A percentile compares a stretch with the other conserved stretches of the same genome.
phyloP scores from a whole-genome alignment of 2,329 filamentous ascomycete genomes.

The Sclerotinia sclerotiorum region DNA sequence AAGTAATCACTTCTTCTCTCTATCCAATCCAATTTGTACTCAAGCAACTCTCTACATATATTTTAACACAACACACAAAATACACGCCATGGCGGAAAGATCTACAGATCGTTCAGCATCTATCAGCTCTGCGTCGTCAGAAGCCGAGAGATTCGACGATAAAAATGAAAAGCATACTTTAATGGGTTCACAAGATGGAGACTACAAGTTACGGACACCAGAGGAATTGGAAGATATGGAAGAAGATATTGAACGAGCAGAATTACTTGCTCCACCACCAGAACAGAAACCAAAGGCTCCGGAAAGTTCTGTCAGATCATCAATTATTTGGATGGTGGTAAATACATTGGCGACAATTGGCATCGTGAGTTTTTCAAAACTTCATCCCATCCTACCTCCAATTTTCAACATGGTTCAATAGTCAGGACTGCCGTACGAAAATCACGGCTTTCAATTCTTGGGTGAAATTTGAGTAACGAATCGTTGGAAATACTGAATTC shows the following conservation, averaged over 20 bases:
- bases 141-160: conserved; percentile 35
- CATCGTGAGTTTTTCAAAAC: conserved; percentile 50
- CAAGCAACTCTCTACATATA: not conserved
- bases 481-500: too few species aligned
- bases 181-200: conserved; percentile 28
- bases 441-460: too few species aligned
- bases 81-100: conserved; percentile 34
- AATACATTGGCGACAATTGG: conserved; percentile 64
- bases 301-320: conserved; percentile 42
- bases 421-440: too few species aligned
- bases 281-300: conserved; percentile 39
- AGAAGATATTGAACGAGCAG: conserved; percentile 46
- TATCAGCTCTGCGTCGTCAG: conserved; percentile 36
- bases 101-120: conserved; percentile 33
- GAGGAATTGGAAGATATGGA: conserved; percentile 44
- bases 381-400: too few species aligned
- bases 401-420: too few species aligned
- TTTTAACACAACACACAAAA: not conserved
- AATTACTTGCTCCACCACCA: conserved; percentile 43
- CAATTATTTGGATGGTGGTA: conserved; percentile 57
- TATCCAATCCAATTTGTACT: not conserved
- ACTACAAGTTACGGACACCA: conserved; percentile 34
- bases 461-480: too few species aligned
- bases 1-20: not conserved
- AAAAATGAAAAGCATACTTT: conserved; percentile 33